Conservation (phyloP, 2,329 filamentous ascomycete genomes). For the Cladosporium colombiae region DNA sequence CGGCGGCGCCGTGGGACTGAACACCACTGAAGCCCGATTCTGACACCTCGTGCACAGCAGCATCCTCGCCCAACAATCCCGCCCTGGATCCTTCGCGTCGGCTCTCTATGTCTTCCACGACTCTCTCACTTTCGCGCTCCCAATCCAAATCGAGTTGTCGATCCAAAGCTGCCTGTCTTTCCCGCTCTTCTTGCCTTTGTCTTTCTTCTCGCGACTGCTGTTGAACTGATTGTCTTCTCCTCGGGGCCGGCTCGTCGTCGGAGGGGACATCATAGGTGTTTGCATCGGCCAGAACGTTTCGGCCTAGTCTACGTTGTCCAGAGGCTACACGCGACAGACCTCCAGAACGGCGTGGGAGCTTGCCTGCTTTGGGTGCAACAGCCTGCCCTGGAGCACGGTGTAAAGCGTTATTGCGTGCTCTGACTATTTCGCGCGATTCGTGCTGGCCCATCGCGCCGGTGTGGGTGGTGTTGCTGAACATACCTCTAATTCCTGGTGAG, state of each 20-base stretch:
- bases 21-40: not conserved
- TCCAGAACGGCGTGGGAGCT: slow-evolving; percentile 4
- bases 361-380: not conserved
- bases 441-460: slow-evolving; percentile 7
- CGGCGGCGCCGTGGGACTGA: not conserved
- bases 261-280: slow-evolving; percentile 1
- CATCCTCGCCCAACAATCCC: not conserved
- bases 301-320: not conserved
- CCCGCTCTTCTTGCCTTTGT: not conserved
- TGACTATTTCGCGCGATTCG: slow-evolving; percentile 4
- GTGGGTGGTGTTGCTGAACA: not conserved
- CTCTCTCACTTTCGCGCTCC: not conserved
- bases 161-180: not conserved
- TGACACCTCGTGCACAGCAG: not conserved
- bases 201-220: not conserved
- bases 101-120: slow-evolving; percentile 6
- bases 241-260: not conserved
- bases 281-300: not conserved
- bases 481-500: not conserved
- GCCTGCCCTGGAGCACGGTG: not conserved
- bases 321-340: not conserved
- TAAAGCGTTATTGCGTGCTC: not conserved
- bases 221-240: not conserved
- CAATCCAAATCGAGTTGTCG: not conserved
- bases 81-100: not conserved